Conservation (phyloP, 139 green algal genomes). For the Chlorella sp. region DNA sequence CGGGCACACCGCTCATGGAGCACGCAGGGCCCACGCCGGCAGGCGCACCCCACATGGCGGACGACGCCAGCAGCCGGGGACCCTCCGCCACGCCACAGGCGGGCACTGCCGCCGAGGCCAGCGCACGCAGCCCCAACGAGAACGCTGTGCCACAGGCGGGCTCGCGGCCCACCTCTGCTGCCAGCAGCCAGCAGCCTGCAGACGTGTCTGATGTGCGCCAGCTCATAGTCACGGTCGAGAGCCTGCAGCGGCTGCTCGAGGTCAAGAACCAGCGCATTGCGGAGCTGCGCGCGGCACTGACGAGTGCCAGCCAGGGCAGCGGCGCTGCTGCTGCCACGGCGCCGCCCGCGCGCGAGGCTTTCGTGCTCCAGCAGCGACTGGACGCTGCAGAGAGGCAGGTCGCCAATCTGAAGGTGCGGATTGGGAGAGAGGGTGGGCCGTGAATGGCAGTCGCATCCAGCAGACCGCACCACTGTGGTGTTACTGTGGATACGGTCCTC, state of each 20-base stretch:
- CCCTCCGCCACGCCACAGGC: too few species aligned
- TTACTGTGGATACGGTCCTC: too few species aligned
- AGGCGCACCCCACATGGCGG: neutral
- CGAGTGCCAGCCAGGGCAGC: neutral
- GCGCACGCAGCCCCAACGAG: too few species aligned
- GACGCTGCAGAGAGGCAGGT: conserved; percentile 8
- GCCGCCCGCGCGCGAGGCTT: neutral
- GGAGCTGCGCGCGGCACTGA: conserved; percentile 11
- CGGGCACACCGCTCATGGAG: neutral
- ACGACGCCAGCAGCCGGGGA: neutral
- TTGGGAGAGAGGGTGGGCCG: neutral
- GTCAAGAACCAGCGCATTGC: conserved; percentile 29
- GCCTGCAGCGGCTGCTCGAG: conserved; percentile 18
- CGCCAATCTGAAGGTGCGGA: neutral
- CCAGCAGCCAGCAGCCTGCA: conserved; percentile 3
- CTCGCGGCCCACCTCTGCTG: neutral
- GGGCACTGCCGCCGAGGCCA: too few species aligned
- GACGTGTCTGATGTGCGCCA: conserved; percentile 8
- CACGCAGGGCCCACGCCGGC: neutral
- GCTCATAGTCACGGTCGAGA: conserved; percentile 12
- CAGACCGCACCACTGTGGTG: too few species aligned
- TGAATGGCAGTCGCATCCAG: conserved; percentile 3
- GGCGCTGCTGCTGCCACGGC: neutral
- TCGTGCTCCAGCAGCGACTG: conserved; percentile 24
- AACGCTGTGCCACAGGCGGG: too few species aligned